Conservation (phyloP, 129 eudicot species). For the Saposhnikovia divaricata region DNA sequence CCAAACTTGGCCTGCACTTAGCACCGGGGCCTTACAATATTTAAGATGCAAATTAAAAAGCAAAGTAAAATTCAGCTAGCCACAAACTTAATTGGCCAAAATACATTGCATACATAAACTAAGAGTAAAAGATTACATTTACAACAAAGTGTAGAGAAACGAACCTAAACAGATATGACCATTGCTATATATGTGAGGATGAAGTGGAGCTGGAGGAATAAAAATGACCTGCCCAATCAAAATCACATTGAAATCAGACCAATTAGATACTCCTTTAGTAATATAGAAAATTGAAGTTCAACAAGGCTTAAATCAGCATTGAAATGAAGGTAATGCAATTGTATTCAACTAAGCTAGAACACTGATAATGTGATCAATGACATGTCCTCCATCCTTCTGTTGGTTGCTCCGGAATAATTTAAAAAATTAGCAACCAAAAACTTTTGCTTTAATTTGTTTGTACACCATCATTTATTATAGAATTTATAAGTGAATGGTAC, state of each 20-base stretch:
- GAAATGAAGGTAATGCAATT: neutral
- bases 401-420: neutral
- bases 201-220: conserved; percentile 70
- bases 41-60: neutral
- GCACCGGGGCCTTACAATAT: neutral
- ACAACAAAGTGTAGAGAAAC: conserved; percentile 10
- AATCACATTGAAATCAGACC: conserved; percentile 14
- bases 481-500: neutral
- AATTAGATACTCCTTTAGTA: neutral
- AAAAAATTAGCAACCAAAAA: neutral
- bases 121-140: neutral
- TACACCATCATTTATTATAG: neutral
- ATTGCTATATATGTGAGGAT: conserved; percentile 87
- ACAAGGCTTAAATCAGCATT: neutral
- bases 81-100: neutral
- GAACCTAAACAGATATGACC: conserved; percentile 89
- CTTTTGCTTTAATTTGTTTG: neutral
- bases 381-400: neutral
- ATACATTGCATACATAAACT: neutral
- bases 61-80: neutral
- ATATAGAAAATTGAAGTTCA: too few relatives aligned
- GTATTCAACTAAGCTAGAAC: neutral
- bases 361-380: neutral
- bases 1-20: neutral
- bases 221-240: conserved; percentile 57